Base-by-base conservation (phyloP, 179 eudicot species). In the Beta corolliflora region DNA sequence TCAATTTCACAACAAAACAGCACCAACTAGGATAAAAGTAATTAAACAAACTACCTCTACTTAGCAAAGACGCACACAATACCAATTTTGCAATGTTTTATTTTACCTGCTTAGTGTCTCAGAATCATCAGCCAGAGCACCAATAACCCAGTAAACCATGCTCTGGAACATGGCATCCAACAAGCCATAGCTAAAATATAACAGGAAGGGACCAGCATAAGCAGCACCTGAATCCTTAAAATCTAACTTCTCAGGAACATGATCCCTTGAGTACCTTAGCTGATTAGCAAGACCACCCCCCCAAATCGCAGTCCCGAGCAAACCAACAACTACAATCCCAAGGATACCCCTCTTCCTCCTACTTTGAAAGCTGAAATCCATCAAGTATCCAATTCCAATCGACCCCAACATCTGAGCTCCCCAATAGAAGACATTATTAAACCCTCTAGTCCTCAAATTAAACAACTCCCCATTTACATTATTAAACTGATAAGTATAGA, bases 331-430 rank as follows among this genome's bases (percentile, higher is more conserved):
- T 1, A 81, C 63, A 73, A 96, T 77, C 16, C 98, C 98, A 14
- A 91, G 74, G 76, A 88, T 74, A 13, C 99, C 99, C 79, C 99
- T 89, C 60, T 79, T 81, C 88, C 91, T 92, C 70, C 95, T 85
- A 77, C 99, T 93, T 86, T 85, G 85, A 66, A 91, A 95, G 73
- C 97, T 95, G 60, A 89, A 93, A 81, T 95, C 99, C 97, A 95
- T 87, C 80, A 95, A 59, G 58, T 89, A 91, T 15, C 99, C 99
- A 8, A 96, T 88, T 82, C 84, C 81, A 41, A 90, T 84, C 0
- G 99, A 93, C 2, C 99, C 99, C 19, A 91, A 9, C 99, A 95
- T 95, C 76, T 95, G 99, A 31, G 99, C 99, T 0, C 95, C 99
- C 99, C 99, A 95, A 48, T 95, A 95, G 71, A 95, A 95, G 60